Conservation (phyloP, 371 early-diverging fungal species). For the Entomophthora muscae region DNA sequence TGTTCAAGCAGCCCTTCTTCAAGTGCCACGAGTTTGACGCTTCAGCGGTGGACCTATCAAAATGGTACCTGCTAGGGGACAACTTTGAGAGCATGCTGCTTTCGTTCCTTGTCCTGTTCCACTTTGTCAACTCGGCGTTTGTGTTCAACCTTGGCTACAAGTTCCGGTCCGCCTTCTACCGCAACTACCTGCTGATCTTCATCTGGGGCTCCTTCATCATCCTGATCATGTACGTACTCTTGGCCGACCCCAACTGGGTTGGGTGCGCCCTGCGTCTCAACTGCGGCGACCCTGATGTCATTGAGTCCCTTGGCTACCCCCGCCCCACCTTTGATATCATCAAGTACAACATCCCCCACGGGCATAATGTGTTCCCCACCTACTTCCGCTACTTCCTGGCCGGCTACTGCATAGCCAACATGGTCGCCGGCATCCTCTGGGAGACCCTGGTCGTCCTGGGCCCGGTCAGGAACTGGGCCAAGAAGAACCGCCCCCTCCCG, state of each 20-base stretch:
- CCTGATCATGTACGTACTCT: constrained; percentile 27
- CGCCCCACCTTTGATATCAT: constrained; percentile 23
- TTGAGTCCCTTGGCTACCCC: constrained; percentile 23
- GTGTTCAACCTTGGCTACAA: constrained; percentile 44
- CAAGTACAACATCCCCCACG: constrained; percentile 32
- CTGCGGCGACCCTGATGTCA: constrained; percentile 34
- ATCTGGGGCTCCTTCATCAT: constrained; percentile 30
- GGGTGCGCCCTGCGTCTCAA: constrained; percentile 49
- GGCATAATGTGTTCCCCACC: constrained; percentile 47
- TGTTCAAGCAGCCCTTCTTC: constrained; percentile 45
- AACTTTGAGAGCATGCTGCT: constrained; percentile 44
- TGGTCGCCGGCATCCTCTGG: constrained; percentile 13
- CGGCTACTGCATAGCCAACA: constrained; percentile 20
- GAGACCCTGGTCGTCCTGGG: constrained; percentile 20
- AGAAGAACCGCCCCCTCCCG: neutral
- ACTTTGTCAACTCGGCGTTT: constrained; percentile 41
- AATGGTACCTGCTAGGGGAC: constrained; percentile 61
- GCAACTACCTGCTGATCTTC: constrained; percentile 31
- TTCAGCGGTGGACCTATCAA: constrained; percentile 30
- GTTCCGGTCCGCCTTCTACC: constrained; percentile 33
- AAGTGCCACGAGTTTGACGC: constrained; percentile 51
- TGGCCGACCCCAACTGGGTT: constrained; percentile 45
- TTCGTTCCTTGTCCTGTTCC: constrained; percentile 31
- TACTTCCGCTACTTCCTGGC: constrained; percentile 34
- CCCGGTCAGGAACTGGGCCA: constrained; percentile 12